A percentile compares a stretch with the other conserved stretches of the same genome.
These are phyloP conservation scores for Monosporascus cannonballus DNA, from an alignment of 2,329 filamentous ascomycete genomes.

Conservation along the genomic window DNA sequence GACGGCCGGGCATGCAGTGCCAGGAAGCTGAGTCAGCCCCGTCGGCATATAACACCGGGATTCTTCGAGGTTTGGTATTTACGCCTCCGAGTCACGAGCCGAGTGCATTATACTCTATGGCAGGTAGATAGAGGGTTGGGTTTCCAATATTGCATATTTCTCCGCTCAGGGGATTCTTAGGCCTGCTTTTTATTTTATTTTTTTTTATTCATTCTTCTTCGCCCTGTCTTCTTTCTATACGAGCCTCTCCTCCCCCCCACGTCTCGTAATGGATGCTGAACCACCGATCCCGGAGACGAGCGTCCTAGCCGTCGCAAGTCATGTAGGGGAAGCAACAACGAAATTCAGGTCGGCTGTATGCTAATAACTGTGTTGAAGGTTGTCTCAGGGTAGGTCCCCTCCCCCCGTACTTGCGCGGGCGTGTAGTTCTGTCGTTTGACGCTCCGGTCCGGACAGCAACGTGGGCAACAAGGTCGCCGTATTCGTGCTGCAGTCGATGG, in stretches of 20 bases:
- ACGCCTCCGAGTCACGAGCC: too few species aligned
- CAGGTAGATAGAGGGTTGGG: too few species aligned
- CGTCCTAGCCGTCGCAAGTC: constrained; percentile 86
- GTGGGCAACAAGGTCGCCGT: constrained; percentile 97
- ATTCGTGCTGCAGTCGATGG: constrained; percentile 87
- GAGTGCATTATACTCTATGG: too few species aligned
- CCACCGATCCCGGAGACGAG: constrained; percentile 49
- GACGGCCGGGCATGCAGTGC: too few species aligned
- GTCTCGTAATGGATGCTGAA: constrained; percentile 30
- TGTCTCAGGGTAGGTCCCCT: constrained; percentile 60
- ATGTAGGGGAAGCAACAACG: constrained; percentile 52
- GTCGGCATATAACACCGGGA: too few species aligned
- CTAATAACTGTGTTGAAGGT: constrained; percentile 45
- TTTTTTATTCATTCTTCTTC: too few species aligned
- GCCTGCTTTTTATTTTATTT: too few species aligned
- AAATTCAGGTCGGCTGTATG: constrained; percentile 9
- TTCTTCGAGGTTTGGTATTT: too few species aligned
- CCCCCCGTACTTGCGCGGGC: constrained; percentile 7
- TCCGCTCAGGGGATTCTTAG: too few species aligned
- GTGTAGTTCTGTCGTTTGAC: constrained; percentile 16
- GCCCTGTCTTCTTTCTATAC: background rate
- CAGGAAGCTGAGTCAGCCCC: too few species aligned
- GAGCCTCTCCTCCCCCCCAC: background rate
- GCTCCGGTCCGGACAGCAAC: constrained; percentile 53
- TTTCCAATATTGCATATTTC: too few species aligned